Evolutionary conservation across 805 yeast species (phyloP).

Genomic region (Yarrowia sp.): DNA sequence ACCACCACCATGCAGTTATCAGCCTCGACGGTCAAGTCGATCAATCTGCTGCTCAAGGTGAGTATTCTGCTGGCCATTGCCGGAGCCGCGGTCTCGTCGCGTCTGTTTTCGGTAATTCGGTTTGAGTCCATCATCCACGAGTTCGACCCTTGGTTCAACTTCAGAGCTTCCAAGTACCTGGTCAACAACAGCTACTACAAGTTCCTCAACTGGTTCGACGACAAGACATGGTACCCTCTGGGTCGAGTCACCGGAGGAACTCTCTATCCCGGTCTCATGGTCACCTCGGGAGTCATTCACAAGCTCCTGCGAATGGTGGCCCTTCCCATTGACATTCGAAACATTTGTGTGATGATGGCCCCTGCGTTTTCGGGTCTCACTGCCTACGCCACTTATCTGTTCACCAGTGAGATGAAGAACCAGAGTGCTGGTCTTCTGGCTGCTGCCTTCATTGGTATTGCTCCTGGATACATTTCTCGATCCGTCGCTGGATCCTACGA

Average conservation of each 20-base stretch:
- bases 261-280: conserved; percentile 97
- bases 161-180: conserved; percentile 91
- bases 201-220: conserved; percentile 97
- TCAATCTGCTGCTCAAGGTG: conserved; percentile 59
- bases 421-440: conserved; percentile 88
- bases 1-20: conserved; percentile 33
- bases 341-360: conserved; percentile 93
- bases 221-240: conserved; percentile 98
- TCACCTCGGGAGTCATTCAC: conserved; percentile 92
- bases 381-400: conserved; percentile 84
- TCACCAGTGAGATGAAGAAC: conserved; percentile 90
- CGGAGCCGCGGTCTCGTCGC: conserved; percentile 89
- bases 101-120: conserved; percentile 94
- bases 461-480: conserved; percentile 97
- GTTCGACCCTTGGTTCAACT: conserved; percentile 73
- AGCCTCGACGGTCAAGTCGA: conserved; percentile 38
- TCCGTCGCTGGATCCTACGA: conserved; percentile 99
- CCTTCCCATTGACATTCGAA: conserved; percentile 91
- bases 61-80: conserved; percentile 78
- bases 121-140: conserved; percentile 98
- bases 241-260: conserved; percentile 99
- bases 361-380: conserved; percentile 96
- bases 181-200: conserved; percentile 85
- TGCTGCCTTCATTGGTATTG: conserved; percentile 95
- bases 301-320: conserved; percentile 67